A percentile compares a stretch with the other conserved stretches of the same genome.
phyloP scores from a whole-genome alignment of 2,329 filamentous ascomycete species.

The Didymella pinodella region DNA sequence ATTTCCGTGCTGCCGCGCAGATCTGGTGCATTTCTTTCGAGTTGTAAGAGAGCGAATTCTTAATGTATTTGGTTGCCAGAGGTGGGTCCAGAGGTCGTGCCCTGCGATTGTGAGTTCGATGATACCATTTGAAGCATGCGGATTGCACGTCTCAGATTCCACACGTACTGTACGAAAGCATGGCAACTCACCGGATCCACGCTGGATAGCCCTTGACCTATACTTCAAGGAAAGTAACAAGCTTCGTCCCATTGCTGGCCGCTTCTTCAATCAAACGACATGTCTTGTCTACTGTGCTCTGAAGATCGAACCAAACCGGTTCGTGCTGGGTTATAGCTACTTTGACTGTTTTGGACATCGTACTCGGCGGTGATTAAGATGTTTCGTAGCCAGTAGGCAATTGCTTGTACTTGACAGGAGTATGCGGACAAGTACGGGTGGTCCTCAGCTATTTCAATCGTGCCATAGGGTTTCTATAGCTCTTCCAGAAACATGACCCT shows the following conservation, averaged over 20 bases:
- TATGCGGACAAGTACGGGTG: too few relatives aligned
- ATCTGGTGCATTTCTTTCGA: constrained; percentile 56
- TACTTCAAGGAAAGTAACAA: constrained; percentile 61
- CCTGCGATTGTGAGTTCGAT: constrained; percentile 35
- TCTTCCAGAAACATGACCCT: neutral
- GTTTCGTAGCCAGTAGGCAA: too few relatives aligned
- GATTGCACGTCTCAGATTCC: too few relatives aligned
- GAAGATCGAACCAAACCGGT: constrained; percentile 67
- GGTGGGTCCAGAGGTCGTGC: constrained; percentile 54
- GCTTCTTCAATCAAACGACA: constrained; percentile 65
- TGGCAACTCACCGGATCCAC: constrained; percentile 55
- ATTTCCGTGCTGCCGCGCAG: constrained; percentile 42
- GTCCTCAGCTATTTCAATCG: neutral
- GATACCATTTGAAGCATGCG: too few relatives aligned
- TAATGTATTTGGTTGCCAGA: constrained; percentile 53
- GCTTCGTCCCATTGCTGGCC: constrained; percentile 60
- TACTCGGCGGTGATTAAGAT: neutral
- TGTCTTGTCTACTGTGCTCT: constrained; percentile 64
- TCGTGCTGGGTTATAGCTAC: constrained; percentile 66
- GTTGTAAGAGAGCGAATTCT: constrained; percentile 54
- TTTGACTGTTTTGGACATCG: constrained; percentile 17
- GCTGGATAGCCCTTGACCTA: constrained; percentile 57
- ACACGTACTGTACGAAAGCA: too few relatives aligned
- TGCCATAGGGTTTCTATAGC: neutral
- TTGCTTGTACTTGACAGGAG: neutral